These are phyloP conservation scores for Triangularia setosa DNA, from an alignment of 2,329 filamentous ascomycete genomes.

Conservation along the genomic window DNA sequence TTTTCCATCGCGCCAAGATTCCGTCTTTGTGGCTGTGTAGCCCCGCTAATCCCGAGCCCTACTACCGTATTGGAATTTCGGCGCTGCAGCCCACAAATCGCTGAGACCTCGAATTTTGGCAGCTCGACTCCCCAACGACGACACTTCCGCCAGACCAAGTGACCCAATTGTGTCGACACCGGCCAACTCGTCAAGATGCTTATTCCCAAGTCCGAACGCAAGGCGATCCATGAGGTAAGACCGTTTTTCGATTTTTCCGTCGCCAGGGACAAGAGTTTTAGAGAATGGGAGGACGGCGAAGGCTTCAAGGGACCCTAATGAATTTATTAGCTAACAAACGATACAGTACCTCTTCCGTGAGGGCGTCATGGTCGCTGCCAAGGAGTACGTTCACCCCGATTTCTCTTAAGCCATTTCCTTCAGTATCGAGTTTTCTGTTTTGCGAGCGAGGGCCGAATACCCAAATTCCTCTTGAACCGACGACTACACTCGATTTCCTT, in stretches of 20 bases:
- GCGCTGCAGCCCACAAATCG: slow-evolving; percentile 28
- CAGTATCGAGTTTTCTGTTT: not conserved
- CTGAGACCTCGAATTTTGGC: slow-evolving; percentile 28
- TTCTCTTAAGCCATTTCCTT: not conserved
- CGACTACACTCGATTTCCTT: not conserved
- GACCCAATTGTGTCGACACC: slow-evolving; percentile 38
- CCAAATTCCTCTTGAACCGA: not conserved
- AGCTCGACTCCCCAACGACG: slow-evolving; percentile 32
- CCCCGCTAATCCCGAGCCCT: slow-evolving; percentile 28
- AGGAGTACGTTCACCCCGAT: slow-evolving; percentile 63
- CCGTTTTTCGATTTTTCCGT: slow-evolving; percentile 11
- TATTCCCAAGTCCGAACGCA: slow-evolving; percentile 99
- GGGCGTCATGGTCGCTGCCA: slow-evolving; percentile 93
- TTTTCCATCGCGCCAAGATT: slow-evolving; percentile 16
- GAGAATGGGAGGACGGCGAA: not conserved
- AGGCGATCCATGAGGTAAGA: slow-evolving; percentile 87
- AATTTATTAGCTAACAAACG: slow-evolving; percentile 25
- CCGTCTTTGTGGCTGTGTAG: slow-evolving; percentile 23
- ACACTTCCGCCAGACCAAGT: slow-evolving; percentile 46
- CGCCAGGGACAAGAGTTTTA: not conserved
- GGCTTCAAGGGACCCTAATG: slow-evolving; percentile 9
- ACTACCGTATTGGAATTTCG: slow-evolving; percentile 28
- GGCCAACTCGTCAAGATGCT: slow-evolving; percentile 68
- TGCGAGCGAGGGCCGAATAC: not conserved
- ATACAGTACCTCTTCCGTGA: slow-evolving; percentile 75